Percentiles rank a stretch among this genome's conserved stretches.
These are phyloP conservation scores for Alternaria gansuensis DNA, from an alignment of 2,329 filamentous ascomycete genomes.

Conservation along the genomic window DNA sequence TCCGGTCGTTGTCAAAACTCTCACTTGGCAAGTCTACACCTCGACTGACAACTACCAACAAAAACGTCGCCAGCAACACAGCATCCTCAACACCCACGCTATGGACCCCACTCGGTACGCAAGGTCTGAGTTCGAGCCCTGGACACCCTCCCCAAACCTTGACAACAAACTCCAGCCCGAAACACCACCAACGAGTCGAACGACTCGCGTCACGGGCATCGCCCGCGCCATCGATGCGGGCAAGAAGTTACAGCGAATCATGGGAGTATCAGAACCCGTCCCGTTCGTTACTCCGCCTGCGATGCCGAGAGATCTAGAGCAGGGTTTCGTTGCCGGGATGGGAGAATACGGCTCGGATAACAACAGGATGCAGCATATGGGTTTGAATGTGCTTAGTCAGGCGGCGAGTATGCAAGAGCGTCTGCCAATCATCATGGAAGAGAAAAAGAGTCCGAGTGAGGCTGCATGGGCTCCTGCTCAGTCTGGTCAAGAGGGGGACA, in stretches of 20 bases:
- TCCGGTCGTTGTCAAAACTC: slow-evolving; percentile 6
- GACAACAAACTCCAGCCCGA: slow-evolving; percentile 8
- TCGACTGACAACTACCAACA: background rate
- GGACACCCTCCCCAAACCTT: background rate
- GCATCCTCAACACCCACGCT: background rate
- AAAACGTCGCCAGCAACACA: background rate
- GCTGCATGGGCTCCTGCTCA: background rate
- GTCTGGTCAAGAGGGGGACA: background rate
- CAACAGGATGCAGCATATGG: background rate
- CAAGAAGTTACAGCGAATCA: slow-evolving; percentile 21
- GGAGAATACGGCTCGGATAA: slow-evolving; percentile 19
- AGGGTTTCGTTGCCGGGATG: slow-evolving; percentile 16
- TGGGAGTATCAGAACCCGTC: slow-evolving; percentile 22
- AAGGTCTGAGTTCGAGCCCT: slow-evolving; percentile 2
- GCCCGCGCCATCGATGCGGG: slow-evolving; percentile 17
- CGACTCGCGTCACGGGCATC: slow-evolving; percentile 3
- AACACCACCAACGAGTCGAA: slow-evolving; percentile 9
- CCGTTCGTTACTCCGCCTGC: slow-evolving; percentile 26
- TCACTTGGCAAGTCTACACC: slow-evolving; percentile 12
- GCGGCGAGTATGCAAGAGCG: background rate
- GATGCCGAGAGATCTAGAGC: slow-evolving; percentile 18
- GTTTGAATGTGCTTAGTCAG: background rate
- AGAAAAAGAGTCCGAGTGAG: slow-evolving; percentile 1
- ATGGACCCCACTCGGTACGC: background rate
- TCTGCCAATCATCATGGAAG: slow-evolving; percentile 10